These are phyloP conservation scores for Paraconiothyrium sp. DNA, from an alignment of 2,329 filamentous ascomycete species.

Conservation along the genomic window DNA sequence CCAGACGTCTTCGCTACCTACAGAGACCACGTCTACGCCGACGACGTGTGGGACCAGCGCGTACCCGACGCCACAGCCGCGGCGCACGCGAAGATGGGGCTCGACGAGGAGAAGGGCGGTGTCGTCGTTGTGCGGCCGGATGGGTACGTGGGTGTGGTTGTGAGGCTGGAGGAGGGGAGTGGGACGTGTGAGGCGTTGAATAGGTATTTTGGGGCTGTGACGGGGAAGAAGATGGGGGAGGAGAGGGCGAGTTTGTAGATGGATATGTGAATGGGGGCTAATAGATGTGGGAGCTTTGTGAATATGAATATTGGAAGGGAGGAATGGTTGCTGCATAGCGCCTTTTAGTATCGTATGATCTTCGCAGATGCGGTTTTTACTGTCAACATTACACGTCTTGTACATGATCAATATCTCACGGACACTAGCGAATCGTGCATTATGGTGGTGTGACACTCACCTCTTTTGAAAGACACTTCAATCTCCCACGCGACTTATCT, in stretches of 20 bases:
- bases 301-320: neutral
- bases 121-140: slow-evolving; percentile 87
- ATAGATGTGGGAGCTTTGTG: neutral
- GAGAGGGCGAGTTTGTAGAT: slow-evolving; percentile 47
- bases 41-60: slow-evolving; percentile 78
- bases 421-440: no score
- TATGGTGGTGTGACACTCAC: no score
- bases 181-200: slow-evolving; percentile 87
- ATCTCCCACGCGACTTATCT: no score
- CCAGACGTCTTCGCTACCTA: slow-evolving; percentile 78
- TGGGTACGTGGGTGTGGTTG: slow-evolving; percentile 83
- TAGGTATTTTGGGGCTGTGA: slow-evolving; percentile 80
- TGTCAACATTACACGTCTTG: neutral
- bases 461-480: no score
- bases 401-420: neutral
- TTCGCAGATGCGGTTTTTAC: neutral
- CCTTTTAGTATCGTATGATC: neutral
- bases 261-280: neutral
- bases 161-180: slow-evolving; percentile 76
- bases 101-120: slow-evolving; percentile 76
- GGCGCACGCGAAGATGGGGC: slow-evolving; percentile 87
- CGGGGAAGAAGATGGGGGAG: slow-evolving; percentile 65
- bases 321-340: slow-evolving; percentile 1
- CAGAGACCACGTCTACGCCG: slow-evolving; percentile 83
- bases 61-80: slow-evolving; percentile 75